These are phyloP conservation scores for Sporobolomyces phaffii DNA, from an alignment of 768 basidiomycete species.

Conservation along the genomic window DNA sequence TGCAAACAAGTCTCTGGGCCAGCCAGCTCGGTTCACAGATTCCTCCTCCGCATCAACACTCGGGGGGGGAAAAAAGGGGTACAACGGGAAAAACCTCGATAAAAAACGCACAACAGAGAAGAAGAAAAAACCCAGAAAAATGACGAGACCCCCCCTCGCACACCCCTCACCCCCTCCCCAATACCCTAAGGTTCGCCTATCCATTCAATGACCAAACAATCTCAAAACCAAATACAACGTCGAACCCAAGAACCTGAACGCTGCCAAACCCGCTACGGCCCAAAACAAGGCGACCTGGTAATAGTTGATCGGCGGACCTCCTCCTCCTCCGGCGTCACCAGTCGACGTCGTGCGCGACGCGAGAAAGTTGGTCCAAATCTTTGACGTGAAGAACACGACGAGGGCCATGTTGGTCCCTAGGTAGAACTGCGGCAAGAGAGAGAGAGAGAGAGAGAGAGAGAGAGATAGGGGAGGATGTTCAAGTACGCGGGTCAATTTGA, in stretches of 20 bases:
- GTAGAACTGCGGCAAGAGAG: slow-evolving; percentile 55
- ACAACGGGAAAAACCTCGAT: too few species aligned
- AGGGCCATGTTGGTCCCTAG: slow-evolving; percentile 72
- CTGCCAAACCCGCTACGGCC: slow-evolving; percentile 66
- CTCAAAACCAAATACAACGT: slow-evolving; percentile 28
- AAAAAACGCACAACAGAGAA: too few species aligned
- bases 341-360: slow-evolving; percentile 52
- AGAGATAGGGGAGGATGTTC: not conserved
- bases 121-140: too few species aligned
- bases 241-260: slow-evolving; percentile 66
- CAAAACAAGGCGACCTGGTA: slow-evolving; percentile 78
- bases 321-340: too few species aligned
- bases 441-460: not conserved
- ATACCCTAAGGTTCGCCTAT: not conserved
- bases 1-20: too few species aligned
- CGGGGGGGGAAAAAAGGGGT: too few species aligned
- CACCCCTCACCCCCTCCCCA: not conserved
- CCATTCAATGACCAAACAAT: slow-evolving; percentile 14
- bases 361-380: slow-evolving; percentile 28
- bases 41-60: too few species aligned
- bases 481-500: too few species aligned
- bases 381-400: slow-evolving; percentile 49
- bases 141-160: too few species aligned
- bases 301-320: not conserved
- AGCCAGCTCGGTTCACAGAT: too few species aligned